Percentiles rank a stretch among this genome's conserved stretches.
phyloP scores from a whole-genome alignment of 345 rosid species.

The Acer campestre region DNA sequence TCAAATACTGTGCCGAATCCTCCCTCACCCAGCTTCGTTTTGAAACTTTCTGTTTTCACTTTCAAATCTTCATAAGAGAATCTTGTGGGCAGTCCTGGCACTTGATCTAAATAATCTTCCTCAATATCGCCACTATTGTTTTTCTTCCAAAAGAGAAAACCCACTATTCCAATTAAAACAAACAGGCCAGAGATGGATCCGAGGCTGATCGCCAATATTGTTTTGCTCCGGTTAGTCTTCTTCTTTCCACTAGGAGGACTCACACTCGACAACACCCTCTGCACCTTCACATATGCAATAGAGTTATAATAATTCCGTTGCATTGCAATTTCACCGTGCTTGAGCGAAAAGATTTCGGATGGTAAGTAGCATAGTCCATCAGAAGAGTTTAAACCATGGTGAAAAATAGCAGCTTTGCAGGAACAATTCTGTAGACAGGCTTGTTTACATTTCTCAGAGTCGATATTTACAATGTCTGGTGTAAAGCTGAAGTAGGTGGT shows the following conservation, averaged over 20 bases:
- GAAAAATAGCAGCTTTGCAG: constrained; percentile 31
- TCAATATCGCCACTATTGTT: neutral
- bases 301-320: neutral
- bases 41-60: constrained; percentile 23
- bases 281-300: constrained; percentile 12
- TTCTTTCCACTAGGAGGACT: neutral
- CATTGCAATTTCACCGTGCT: no score
- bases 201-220: neutral
- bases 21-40: constrained; percentile 32
- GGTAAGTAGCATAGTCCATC: constrained; percentile 7
- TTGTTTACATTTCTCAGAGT: constrained; percentile 14
- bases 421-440: constrained; percentile 29
- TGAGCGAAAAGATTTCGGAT: constrained; percentile 12
- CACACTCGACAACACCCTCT: neutral
- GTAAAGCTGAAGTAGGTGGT: constrained; percentile 9
- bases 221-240: neutral
- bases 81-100: constrained; percentile 25
- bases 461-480: neutral
- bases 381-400: neutral
- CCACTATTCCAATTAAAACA: constrained; percentile 6
- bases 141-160: constrained; percentile 10
- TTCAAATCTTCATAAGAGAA: constrained; percentile 28
- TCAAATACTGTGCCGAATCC: constrained; percentile 40
- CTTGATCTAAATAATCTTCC: constrained; percentile 28
- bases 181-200: constrained; percentile 8